Evolutionary conservation across 2,329 filamentous ascomycete species (phyloP), one percentile per base, ranked within the genome.

Genomic region (Neospermospora avenae): DNA sequence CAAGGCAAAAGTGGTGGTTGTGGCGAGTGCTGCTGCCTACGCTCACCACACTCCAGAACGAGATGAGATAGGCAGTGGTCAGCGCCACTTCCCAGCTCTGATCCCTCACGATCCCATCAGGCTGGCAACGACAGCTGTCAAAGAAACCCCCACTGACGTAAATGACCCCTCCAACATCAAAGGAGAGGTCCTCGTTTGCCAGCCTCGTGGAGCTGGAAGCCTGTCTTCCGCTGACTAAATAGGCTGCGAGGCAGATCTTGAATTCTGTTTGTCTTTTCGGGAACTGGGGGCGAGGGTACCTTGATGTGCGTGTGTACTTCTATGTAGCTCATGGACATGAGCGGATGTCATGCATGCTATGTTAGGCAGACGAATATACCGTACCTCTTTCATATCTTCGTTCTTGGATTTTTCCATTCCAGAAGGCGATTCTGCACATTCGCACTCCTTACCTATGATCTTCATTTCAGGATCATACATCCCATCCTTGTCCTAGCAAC

Each of bases 51-150:
- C 28, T 28, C n/a, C 45, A 41, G 37, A 6, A 11, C 45, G 34
- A 25, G 2, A 45, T 24, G 3, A 16, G 48, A 37, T 14, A 51
- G n/a, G 28, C 28, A 35, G 28, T 51, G 48, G 48, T 16, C 28
- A 52, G 51, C 51, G 51, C 51, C 51, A 42, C 51, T 54, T 41
- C 51, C 51, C 37, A 54, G 51, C 51, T 54, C 22, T 28, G 22
- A 48, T 31, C 44, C 25, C 20, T 42, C 31, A 37, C 22, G 28
- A 34, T 28, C 41, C 51, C 16, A 42, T 54, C 51, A 54, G 51
- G 51, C 51, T 54, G 51, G 41, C 34, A 42, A 42, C n/a, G 20
- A 22, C 13, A 39, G 8, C 7, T 24, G n/a, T 41, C 8, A 25
- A 35, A 24, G 31, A 13, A 52, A 41, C 51, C 34, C 25, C 25